Evolutionary conservation across 108 stramenopile species (phyloP), one percentile per base, ranked within the genome.

Genomic region (Chaetoceros muelleri): DNA sequence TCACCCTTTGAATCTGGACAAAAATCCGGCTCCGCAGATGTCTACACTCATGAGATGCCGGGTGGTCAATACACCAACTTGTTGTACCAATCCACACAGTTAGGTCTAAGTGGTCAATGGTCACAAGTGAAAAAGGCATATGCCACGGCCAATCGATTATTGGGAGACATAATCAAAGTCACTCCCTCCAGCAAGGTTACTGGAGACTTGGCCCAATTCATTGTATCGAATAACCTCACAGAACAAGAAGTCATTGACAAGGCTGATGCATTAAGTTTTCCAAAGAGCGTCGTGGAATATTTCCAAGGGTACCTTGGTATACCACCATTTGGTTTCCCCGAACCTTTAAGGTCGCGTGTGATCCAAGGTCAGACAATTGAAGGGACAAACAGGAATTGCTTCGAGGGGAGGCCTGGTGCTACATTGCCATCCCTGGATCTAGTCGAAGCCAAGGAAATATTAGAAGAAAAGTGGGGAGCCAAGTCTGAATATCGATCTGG

Each of bases 141-240:
- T 69, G 94, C 96, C 22, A 70, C 73, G 3, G 96, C 95, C 22
- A 99, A 99, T 66, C 66, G 78, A 1, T 62, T 99, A 51, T 66
- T 97, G 26, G 98, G 98, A 8, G 98, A 97, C 69, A 96, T 99
- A 48, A 81, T 94, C 67, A 99, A 99, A 79, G 97, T 97, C 19
- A 98, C 97, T 13, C 96, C 97, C 2, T 91, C 91, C 1, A 79
- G 74, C 52, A 96, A 98, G 87, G 94, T 95, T 5, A 86, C 87
- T 10, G 98, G 98, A 30, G 98, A 99, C 72, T 67, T 99, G 30
- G 98, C 98, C 2, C 92, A 96, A 67, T 97, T 96, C 73, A 78
- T 98, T 65, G 96, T 97, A 18, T 81, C 91, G 22, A 92, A 98
- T 61, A 70, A 93, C 26, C 71, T 96, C 19, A 83, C 86, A 8